Base-by-base conservation (phyloP, 1,139 yeast species). In the Debaryomyces subglobosus region DNA sequence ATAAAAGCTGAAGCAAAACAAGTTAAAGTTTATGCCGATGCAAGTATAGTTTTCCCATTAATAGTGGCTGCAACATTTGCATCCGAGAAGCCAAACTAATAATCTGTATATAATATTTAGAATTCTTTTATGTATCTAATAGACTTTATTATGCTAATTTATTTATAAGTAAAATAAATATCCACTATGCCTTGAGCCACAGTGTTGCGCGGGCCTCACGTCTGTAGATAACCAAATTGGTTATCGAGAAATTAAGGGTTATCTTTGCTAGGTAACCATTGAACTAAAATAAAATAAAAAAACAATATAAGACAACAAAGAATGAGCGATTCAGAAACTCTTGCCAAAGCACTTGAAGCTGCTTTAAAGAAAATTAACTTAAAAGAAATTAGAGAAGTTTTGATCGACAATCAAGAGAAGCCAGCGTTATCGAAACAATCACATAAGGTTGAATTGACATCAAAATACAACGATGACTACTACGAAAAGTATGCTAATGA, bases 51-150 rank as follows among this genome's bases (percentile, higher is more conserved):
- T 16, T 89, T 94, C 76, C 99, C 99, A 54, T 77, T 94, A 63
- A 87, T 94, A 53, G 98, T 94, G 37, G 99, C 97, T 36, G 99
- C 98, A 27, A 95, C 99, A 2, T 94, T 94, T 77, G 99, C 97
- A 13, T 60, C 74, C 24, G 56, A 66, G 51, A 67, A 59, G 43
- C 78, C 78, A 34, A 40, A 33, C 25, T 45, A 24, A 34, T 36
- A 24, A 41, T 36, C 29, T 41, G 44, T 42, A 41, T 46, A 34
- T 46, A 27, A 23, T 32, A 35, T 42, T 15, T 37, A 32, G 36
- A 43, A 44, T 13, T n/a, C 18, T 23, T 30, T 40, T 40, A 30
- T 34, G 27, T 20, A 9, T 20, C 23, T 35, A 35, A 35, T 35
- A 35, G 38, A 35, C 20, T 35, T 35, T 20, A 25, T 20, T 35